A percentile compares a stretch with the other conserved stretches of the same genome.
Conservation (phyloP, 2,329 filamentous ascomycete species). For the Simplicillium sp. region DNA sequence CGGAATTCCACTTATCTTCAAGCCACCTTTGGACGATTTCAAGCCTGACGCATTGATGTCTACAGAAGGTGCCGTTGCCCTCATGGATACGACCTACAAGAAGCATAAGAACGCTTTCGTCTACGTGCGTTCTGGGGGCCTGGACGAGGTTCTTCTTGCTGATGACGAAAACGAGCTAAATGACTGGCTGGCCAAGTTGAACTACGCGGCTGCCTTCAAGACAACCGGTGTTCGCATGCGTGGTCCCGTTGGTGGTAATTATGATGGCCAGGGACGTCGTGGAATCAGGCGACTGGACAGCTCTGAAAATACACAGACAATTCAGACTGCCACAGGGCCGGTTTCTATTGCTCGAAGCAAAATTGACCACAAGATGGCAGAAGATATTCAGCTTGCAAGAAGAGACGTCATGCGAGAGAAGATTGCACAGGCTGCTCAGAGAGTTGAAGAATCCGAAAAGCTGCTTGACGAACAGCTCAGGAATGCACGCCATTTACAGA, state of each 20-base stretch:
- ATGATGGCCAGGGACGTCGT: conserved; percentile 70
- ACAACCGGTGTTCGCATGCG: conserved; percentile 87
- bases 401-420: conserved; percentile 75
- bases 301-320: conserved; percentile 47
- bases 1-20: conserved; percentile 74
- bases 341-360: conserved; percentile 63
- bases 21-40: conserved; percentile 81
- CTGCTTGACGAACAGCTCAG: conserved; percentile 75
- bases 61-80: conserved; percentile 82
- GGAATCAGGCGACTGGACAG: conserved; percentile 63
- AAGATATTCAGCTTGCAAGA: conserved; percentile 76
- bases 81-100: conserved; percentile 79
- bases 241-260: conserved; percentile 73
- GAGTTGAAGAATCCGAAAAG: conserved; percentile 61
- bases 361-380: conserved; percentile 73
- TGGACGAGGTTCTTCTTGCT: conserved; percentile 85
- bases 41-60: conserved; percentile 92
- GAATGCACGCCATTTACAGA: conserved; percentile 82
- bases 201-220: conserved; percentile 90
- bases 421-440: conserved; percentile 75
- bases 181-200: conserved; percentile 92
- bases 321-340: conserved; percentile 64
- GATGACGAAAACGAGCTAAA: conserved; percentile 89
- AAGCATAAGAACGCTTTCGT: conserved; percentile 94
- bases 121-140: conserved; percentile 75